Conservation (phyloP, 139 green algal species). For the Tetraselmis striata region DNA sequence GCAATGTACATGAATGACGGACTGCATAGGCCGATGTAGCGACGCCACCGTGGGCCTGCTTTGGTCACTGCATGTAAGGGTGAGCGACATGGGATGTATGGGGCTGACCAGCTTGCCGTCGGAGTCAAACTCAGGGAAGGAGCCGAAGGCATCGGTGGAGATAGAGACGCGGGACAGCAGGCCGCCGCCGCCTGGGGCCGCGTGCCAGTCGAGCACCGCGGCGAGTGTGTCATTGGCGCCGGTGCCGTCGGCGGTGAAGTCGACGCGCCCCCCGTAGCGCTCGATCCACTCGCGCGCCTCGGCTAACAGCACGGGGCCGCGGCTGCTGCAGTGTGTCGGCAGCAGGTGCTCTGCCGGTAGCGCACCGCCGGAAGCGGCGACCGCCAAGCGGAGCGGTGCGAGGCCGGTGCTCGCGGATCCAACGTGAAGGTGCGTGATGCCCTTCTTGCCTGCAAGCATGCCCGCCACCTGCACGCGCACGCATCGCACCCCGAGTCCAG, state of each 20-base stretch:
- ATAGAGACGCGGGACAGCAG: constrained; percentile 16
- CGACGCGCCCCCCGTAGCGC: constrained; percentile 18
- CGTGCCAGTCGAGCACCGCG: not conserved
- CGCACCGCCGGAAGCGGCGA: constrained; percentile 9
- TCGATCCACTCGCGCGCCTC: constrained; percentile 19
- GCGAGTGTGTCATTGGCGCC: not conserved
- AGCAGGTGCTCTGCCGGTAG: constrained; percentile 33
- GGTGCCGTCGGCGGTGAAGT: constrained; percentile 25
- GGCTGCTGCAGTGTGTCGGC: constrained; percentile 29
- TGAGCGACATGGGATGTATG: constrained; percentile 24
- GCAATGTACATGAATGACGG: too few species aligned
- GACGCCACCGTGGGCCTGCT: too few species aligned
- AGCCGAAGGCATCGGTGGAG: constrained; percentile 30
- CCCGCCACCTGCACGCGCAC: too few species aligned
- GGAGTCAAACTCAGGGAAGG: constrained; percentile 32
- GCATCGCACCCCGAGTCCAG: too few species aligned
- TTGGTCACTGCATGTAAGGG: not conserved
- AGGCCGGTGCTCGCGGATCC: constrained; percentile 14
- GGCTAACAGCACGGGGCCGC: constrained; percentile 12
- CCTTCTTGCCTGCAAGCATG: constrained; percentile 37
- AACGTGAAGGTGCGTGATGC: constrained; percentile 37
- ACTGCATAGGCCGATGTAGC: too few species aligned
- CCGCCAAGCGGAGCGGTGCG: constrained; percentile 19
- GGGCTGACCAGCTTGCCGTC: constrained; percentile 18
- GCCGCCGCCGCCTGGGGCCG: not conserved